Evolutionary conservation across 2,329 filamentous ascomycete species (phyloP).

Genomic region (Xylaria arbuscula): DNA sequence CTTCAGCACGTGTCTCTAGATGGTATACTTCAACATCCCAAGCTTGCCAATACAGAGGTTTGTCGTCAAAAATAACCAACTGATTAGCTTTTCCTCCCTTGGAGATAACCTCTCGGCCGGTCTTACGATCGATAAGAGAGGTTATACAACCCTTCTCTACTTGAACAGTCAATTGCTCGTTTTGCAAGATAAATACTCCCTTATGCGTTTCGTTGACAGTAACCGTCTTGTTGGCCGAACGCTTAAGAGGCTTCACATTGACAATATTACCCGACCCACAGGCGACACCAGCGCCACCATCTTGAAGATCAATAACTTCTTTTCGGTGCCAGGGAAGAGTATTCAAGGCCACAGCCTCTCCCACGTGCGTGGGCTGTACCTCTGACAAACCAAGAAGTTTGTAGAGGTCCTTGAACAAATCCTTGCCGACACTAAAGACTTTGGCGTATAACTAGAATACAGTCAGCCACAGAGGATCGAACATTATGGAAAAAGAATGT

Average conservation of each 20-base stretch:
- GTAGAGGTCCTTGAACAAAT: conserved; percentile 76
- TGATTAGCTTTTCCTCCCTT: conserved; percentile 84
- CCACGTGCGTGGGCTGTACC: conserved; percentile 53
- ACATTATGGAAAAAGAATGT: too few species aligned
- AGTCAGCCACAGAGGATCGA: conserved; percentile 22
- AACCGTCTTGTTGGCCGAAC: conserved; percentile 59
- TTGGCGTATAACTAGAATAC: conserved; percentile 75
- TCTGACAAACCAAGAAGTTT: conserved; percentile 72
- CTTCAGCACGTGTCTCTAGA: conserved; percentile 83
- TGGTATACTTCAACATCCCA: conserved; percentile 99
- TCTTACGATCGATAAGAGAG: conserved; percentile 81
- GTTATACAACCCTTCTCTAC: conserved; percentile 82
- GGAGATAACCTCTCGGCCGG: conserved; percentile 81
- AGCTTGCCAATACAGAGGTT: conserved; percentile 95
- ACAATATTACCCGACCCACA: conserved; percentile 67
- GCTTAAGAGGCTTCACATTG: conserved; percentile 59
- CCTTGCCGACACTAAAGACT: conserved; percentile 81
- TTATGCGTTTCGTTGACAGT: conserved; percentile 62
- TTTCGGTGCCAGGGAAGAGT: conserved; percentile 87
- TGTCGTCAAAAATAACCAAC: conserved; percentile 95
- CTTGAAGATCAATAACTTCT: conserved; percentile 75
- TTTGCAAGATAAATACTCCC: conserved; percentile 81
- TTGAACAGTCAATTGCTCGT: conserved; percentile 78
- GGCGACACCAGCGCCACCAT: conserved; percentile 64
- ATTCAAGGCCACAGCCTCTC: conserved; percentile 75